Evolutionary conservation across 148 eudicot species (phyloP).

Genomic region (Camellia lanceoleosa): DNA sequence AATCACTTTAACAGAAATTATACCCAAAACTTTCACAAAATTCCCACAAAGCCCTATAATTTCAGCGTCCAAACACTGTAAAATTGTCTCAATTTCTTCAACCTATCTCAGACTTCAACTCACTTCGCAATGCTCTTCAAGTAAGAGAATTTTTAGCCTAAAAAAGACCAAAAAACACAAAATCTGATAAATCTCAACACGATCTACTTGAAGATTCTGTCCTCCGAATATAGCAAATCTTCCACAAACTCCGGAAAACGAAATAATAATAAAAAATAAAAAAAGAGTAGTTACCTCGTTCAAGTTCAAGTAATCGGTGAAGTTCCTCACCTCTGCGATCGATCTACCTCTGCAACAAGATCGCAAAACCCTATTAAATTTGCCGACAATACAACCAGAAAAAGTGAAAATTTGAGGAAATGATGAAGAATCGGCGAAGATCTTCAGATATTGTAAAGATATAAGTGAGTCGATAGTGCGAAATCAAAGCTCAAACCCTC

Average conservation of each 20-base stretch:
- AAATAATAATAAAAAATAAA: no score
- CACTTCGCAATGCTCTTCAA: background rate
- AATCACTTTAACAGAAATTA: background rate
- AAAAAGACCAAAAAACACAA: background rate
- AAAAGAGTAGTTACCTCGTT: slow-evolving; percentile 2
- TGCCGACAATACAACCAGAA: background rate
- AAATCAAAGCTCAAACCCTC: slow-evolving; percentile 14
- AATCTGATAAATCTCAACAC: background rate
- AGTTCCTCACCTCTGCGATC: background rate
- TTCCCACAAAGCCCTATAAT: slow-evolving; percentile 1
- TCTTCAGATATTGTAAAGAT: background rate
- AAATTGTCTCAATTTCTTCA: background rate
- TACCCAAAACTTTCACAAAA: background rate
- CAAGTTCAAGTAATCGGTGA: background rate
- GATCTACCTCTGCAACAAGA: background rate
- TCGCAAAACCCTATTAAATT: background rate
- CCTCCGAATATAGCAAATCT: background rate
- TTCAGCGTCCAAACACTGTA: background rate
- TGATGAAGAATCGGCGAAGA: background rate
- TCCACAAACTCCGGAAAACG: background rate
- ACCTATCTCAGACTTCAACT: slow-evolving; percentile 4
- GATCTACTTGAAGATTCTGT: background rate
- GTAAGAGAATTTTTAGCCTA: background rate
- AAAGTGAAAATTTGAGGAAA: background rate
- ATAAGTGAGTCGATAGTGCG: background rate